Percentiles rank a stretch among this genome's conserved stretches.
Conservation (phyloP, 352 stramenopile species). For the Sclerospora graminicola region DNA sequence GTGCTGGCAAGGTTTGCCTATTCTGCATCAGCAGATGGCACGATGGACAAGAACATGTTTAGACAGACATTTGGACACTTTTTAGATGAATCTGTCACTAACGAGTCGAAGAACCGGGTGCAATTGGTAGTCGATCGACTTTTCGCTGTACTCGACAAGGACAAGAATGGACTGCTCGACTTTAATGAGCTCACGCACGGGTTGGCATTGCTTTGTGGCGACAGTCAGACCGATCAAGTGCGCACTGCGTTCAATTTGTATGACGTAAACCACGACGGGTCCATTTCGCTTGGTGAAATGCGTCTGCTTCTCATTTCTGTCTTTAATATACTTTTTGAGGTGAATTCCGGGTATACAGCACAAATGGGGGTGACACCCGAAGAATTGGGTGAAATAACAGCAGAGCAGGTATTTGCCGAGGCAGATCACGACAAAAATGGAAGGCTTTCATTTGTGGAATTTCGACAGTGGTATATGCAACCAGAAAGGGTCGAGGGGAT, state of each 20-base stretch:
- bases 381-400: conserved; percentile 64
- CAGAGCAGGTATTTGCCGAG: conserved; percentile 72
- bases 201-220: conserved; percentile 69
- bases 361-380: conserved; percentile 59
- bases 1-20: conserved; percentile 71
- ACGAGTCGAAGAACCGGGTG: conserved; percentile 27
- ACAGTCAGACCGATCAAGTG: conserved; percentile 60
- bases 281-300: conserved; percentile 81
- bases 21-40: conserved; percentile 52
- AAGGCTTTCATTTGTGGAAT: conserved; percentile 77
- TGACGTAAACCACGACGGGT: conserved; percentile 81
- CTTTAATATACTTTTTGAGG: conserved; percentile 83
- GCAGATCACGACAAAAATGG: conserved; percentile 69
- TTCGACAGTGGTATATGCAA: conserved; percentile 71
- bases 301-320: conserved; percentile 73
- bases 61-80: conserved; percentile 52
- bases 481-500: conserved; percentile 18
- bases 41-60: conserved; percentile 59
- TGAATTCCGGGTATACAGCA: conserved; percentile 48
- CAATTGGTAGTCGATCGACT: conserved; percentile 59
- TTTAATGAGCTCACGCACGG: conserved; percentile 73
- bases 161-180: conserved; percentile 72
- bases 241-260: conserved; percentile 80
- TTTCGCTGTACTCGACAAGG: conserved; percentile 76
- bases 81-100: conserved; percentile 11